These are phyloP conservation scores for Solanum neorickii DNA, from an alignment of 257 asterid species.

Conservation along the genomic window DNA sequence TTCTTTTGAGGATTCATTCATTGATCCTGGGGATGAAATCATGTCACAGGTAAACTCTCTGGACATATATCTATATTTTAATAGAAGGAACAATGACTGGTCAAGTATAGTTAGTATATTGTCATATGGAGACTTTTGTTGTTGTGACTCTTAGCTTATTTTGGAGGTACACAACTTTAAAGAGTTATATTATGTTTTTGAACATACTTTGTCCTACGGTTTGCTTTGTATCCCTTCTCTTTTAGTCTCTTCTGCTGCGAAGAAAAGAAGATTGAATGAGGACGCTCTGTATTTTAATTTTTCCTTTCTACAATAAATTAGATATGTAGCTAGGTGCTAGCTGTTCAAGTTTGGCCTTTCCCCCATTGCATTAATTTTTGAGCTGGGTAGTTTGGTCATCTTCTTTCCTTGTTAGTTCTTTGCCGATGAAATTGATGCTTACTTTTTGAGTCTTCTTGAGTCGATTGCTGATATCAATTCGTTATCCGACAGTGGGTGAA, in stretches of 20 bases:
- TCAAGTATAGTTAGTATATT: neutral
- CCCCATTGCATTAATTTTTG: neutral
- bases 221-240: neutral
- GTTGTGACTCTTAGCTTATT: neutral
- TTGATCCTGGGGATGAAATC: conserved; percentile 97
- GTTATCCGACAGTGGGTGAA: neutral
- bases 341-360: neutral
- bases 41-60: conserved; percentile 85
- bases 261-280: neutral
- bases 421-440: neutral
- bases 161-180: neutral
- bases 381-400: neutral
- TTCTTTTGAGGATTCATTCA: conserved; percentile 93
- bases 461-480: neutral
- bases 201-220: neutral
- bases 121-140: neutral
- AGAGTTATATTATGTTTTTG: neutral
- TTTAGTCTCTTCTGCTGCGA: neutral
- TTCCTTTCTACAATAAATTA: neutral
- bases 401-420: neutral
- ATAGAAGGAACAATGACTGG: neutral
- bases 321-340: neutral
- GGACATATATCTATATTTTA: neutral
- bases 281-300: neutral
- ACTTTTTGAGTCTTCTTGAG: neutral